Evolutionary conservation across 2,329 filamentous ascomycete genomes (phyloP).

Genomic region (Nannizzia gypsea): DNA sequence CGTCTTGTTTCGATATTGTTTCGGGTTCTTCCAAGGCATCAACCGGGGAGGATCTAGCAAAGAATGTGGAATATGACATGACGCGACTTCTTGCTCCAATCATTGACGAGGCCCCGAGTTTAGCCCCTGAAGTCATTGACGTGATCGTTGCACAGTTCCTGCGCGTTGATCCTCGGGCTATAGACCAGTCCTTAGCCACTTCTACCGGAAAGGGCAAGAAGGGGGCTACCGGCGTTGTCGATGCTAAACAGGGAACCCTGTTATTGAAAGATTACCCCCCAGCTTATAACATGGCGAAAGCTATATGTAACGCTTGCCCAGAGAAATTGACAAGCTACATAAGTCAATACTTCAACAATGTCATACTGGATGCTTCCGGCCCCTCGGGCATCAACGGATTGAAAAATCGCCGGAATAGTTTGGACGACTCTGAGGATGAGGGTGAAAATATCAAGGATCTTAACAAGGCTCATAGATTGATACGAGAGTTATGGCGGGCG

Average conservation of each 20-base stretch:
- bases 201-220: slow-evolving; percentile 43
- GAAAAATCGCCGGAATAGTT: slow-evolving; percentile 38
- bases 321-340: slow-evolving; percentile 94
- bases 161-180: slow-evolving; percentile 59
- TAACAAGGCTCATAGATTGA: slow-evolving; percentile 74
- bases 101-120: slow-evolving; percentile 68
- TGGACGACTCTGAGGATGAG: slow-evolving; percentile 54
- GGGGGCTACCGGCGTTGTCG: slow-evolving; percentile 43
- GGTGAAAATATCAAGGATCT: slow-evolving; percentile 80
- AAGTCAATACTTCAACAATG: slow-evolving; percentile 92
- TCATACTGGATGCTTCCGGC: slow-evolving; percentile 76
- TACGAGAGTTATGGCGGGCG: slow-evolving; percentile 88
- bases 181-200: slow-evolving; percentile 30
- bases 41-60: slow-evolving; percentile 70
- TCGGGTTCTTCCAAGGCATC: slow-evolving; percentile 63
- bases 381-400: slow-evolving; percentile 45
- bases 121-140: slow-evolving; percentile 76
- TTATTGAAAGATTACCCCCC: slow-evolving; percentile 78
- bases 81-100: slow-evolving; percentile 72
- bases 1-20: slow-evolving; percentile 81
- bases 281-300: slow-evolving; percentile 93
- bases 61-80: slow-evolving; percentile 89
- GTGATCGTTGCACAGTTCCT: slow-evolving; percentile 93
- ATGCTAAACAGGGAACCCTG: slow-evolving; percentile 70
- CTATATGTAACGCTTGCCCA: slow-evolving; percentile 74